phyloP scores from a whole-genome alignment of 2,329 filamentous ascomycete species.

The Sclerotinia glacialis region DNA sequence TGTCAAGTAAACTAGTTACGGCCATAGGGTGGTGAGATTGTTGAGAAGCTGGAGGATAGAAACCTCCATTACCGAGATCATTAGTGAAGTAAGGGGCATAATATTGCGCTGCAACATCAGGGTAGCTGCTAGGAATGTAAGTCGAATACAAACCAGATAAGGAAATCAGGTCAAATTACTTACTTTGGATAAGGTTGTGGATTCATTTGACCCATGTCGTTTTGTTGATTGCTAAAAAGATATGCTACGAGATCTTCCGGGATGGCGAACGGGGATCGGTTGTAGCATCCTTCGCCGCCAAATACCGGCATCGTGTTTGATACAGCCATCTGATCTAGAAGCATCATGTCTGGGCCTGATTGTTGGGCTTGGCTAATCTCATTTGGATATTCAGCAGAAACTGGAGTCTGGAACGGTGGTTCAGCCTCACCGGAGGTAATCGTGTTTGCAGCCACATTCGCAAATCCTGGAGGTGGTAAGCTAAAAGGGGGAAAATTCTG shows the following conservation, averaged over 20 bases:
- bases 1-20: constrained; percentile 79
- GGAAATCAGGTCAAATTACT: constrained; percentile 35
- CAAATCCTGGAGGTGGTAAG: constrained; percentile 60
- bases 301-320: constrained; percentile 80
- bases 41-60: constrained; percentile 50
- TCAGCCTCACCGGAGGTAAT: constrained; percentile 35
- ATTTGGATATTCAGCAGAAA: constrained; percentile 36
- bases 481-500: constrained; percentile 62
- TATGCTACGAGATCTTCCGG: constrained; percentile 85
- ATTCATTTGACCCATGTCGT: constrained; percentile 53
- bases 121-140: constrained; percentile 45
- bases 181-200: constrained; percentile 51
- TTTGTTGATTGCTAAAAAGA: constrained; percentile 69
- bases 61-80: constrained; percentile 51
- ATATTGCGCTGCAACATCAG: constrained; percentile 51
- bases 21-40: constrained; percentile 78
- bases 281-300: constrained; percentile 70
- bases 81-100: constrained; percentile 51
- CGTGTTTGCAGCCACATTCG: constrained; percentile 42
- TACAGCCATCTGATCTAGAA: constrained; percentile 60
- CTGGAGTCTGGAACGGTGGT: constrained; percentile 35
- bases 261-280: constrained; percentile 82
- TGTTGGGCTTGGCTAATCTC: constrained; percentile 40
- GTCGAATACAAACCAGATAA: not conserved
- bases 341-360: constrained; percentile 51